phyloP scores from a whole-genome alignment of 2,329 filamentous ascomycete species.

The Eutypella sp. region DNA sequence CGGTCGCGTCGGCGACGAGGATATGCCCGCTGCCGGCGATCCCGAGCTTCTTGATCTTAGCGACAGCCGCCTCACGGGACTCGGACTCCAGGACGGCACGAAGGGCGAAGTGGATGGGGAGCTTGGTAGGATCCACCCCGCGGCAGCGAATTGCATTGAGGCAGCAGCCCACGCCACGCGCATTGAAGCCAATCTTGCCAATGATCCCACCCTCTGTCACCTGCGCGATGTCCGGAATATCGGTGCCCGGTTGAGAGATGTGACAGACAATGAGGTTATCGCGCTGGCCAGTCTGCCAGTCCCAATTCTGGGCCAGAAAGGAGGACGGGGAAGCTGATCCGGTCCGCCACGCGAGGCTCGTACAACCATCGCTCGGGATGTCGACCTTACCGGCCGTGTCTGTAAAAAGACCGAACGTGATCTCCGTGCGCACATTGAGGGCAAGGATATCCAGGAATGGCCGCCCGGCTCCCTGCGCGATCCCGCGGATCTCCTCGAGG shows the following conservation, averaged over 20 bases:
- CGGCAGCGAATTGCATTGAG: slow-evolving; percentile 58
- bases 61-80: slow-evolving; percentile 41
- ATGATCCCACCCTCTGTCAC: slow-evolving; percentile 57
- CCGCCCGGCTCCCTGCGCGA: slow-evolving; percentile 45
- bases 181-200: slow-evolving; percentile 63
- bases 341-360: slow-evolving; percentile 42
- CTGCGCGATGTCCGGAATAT: slow-evolving; percentile 43
- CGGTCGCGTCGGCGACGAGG: slow-evolving; percentile 39
- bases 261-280: slow-evolving; percentile 44
- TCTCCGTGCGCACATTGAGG: slow-evolving; percentile 53
- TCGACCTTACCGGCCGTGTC: slow-evolving; percentile 9
- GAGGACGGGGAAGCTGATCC: slow-evolving; percentile 12
- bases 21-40: slow-evolving; percentile 48
- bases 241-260: slow-evolving; percentile 35
- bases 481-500: slow-evolving; percentile 43
- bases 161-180: slow-evolving; percentile 50
- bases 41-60: slow-evolving; percentile 35
- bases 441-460: slow-evolving; percentile 49
- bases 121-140: slow-evolving; percentile 43
- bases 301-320: slow-evolving; percentile 55
- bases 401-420: slow-evolving; percentile 50
- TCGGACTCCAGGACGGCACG: slow-evolving; percentile 48
- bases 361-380: slow-evolving; percentile 47
- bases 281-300: slow-evolving; percentile 50
- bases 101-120: slow-evolving; percentile 59